These are phyloP conservation scores for Canna indica DNA, from an alignment of 176 grass and related monocot species.

Conservation along the genomic window DNA sequence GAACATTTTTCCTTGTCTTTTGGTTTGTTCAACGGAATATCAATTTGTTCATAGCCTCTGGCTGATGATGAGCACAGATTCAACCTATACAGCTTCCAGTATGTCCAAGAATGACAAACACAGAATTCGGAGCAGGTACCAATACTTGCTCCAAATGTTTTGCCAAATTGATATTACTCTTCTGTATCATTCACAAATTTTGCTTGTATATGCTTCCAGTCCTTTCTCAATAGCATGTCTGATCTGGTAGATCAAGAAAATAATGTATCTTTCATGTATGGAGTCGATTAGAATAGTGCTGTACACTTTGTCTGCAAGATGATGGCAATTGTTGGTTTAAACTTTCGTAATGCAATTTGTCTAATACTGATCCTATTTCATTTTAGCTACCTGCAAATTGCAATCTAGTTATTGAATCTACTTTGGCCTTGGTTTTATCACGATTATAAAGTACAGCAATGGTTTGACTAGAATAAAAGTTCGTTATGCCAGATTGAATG, in stretches of 20 bases:
- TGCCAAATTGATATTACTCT: neutral
- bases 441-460: too few relatives aligned
- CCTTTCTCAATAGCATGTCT: neutral
- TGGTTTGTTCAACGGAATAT: neutral
- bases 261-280: too few relatives aligned
- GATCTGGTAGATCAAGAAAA: neutral
- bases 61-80: neutral
- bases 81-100: neutral
- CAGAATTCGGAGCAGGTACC: neutral
- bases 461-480: too few relatives aligned
- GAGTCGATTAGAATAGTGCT: too few relatives aligned
- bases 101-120: neutral
- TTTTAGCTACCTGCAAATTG: too few relatives aligned
- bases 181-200: neutral
- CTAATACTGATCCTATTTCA: too few relatives aligned
- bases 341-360: too few relatives aligned
- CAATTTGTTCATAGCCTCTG: neutral
- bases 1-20: constrained; percentile 2
- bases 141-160: neutral
- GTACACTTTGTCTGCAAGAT: too few relatives aligned
- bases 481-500: too few relatives aligned
- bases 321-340: too few relatives aligned
- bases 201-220: neutral
- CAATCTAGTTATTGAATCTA: too few relatives aligned
- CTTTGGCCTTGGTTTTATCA: too few relatives aligned